Evolutionary conservation across 2,329 filamentous ascomycete genomes (phyloP).

Genomic region (Curvularia hawaiiensis): DNA sequence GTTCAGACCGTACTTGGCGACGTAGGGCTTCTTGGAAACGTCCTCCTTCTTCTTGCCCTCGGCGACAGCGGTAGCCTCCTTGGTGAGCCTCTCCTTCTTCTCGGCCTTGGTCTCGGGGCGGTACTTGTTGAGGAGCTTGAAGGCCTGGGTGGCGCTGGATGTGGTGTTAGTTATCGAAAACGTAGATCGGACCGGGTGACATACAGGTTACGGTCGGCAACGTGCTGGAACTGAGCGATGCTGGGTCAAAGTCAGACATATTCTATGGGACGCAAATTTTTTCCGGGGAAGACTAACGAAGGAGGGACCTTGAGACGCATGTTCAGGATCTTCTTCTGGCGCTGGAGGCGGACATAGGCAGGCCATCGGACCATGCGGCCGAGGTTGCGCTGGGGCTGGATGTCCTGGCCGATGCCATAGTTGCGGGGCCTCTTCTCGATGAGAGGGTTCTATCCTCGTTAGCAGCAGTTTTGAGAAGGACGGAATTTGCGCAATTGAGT

Average conservation of each 20-base stretch:
- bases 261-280: not conserved
- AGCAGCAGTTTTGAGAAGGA: slow-evolving; percentile 13
- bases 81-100: slow-evolving; percentile 99
- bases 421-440: slow-evolving; percentile 98
- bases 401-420: slow-evolving; percentile 98
- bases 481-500: not conserved
- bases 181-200: not conserved
- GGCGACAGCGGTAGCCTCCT: slow-evolving; percentile 96
- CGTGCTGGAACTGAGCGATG: slow-evolving; percentile 96
- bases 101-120: slow-evolving; percentile 97
- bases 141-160: slow-evolving; percentile 78
- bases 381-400: slow-evolving; percentile 74
- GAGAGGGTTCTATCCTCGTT: slow-evolving; percentile 81
- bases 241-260: slow-evolving; percentile 1
- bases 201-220: slow-evolving; percentile 65
- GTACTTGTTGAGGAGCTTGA: slow-evolving; percentile 99
- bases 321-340: slow-evolving; percentile 94
- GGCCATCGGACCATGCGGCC: slow-evolving; percentile 80
- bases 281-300: slow-evolving; percentile 51
- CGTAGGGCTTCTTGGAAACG: slow-evolving; percentile 99
- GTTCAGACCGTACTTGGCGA: slow-evolving; percentile 99
- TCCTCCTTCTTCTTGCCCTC: slow-evolving; percentile 99
- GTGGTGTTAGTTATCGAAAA: not conserved
- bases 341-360: slow-evolving; percentile 93
- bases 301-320: slow-evolving; percentile 98